Conservation (phyloP, 2,329 filamentous ascomycete genomes). For the Botrytis byssoidea region DNA sequence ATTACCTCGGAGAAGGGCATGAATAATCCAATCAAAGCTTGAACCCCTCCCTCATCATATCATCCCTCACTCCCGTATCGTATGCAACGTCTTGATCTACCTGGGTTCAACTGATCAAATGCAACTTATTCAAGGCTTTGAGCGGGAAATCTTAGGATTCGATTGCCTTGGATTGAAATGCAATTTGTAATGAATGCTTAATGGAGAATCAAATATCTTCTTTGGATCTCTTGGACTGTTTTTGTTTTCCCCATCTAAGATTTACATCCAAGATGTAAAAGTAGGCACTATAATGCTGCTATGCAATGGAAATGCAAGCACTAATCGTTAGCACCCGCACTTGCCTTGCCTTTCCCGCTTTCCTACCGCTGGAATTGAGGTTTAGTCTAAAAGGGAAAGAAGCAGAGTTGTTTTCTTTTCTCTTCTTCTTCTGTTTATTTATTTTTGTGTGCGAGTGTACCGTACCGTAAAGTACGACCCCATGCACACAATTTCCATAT, state of each 20-base stretch:
- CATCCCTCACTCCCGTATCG: constrained; percentile 11
- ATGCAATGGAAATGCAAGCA: constrained; percentile 19
- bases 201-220: neutral
- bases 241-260: neutral
- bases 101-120: constrained; percentile 10
- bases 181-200: neutral
- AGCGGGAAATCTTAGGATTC: constrained; percentile 5
- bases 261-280: constrained; percentile 1
- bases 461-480: neutral
- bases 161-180: neutral
- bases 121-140: constrained; percentile 7
- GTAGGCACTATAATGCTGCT: constrained; percentile 9
- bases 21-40: constrained; percentile 18
- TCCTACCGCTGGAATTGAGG: neutral
- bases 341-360: constrained; percentile 34
- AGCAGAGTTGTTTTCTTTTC: neutral
- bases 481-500: constrained; percentile 16
- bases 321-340: constrained; percentile 34
- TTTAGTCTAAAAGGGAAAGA: neutral
- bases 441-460: neutral
- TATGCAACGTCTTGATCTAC: neutral
- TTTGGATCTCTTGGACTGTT: neutral
- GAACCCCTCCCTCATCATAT: constrained; percentile 8
- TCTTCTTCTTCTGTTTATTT: neutral
- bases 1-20: constrained; percentile 4